Percentiles rank a stretch among this genome's conserved stretches.
Evolutionary conservation across 192 early-diverging fungal genomes (phyloP).

Genomic region (Coemansia sp.): DNA sequence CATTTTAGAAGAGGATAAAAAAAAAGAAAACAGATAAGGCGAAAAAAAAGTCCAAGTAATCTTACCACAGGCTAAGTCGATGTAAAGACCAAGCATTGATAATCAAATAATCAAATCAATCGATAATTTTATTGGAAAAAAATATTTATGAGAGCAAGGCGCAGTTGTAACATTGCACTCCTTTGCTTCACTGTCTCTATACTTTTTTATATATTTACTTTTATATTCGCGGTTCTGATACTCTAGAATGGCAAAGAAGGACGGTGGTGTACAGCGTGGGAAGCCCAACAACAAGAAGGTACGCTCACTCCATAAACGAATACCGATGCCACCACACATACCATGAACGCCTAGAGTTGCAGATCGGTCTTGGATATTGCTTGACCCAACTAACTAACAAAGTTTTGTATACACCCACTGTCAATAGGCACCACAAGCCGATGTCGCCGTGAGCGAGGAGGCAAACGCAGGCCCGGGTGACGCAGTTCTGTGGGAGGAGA

Average conservation of each 20-base stretch:
- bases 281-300: constrained; percentile 15
- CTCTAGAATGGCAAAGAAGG: constrained; percentile 23
- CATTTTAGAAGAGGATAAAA: not conserved
- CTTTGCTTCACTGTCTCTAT: not conserved
- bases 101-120: constrained; percentile 14
- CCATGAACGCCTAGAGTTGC: not conserved
- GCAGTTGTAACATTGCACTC: not conserved
- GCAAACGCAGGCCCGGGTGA: not conserved
- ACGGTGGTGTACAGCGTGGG: constrained; percentile 14
- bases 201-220: not conserved
- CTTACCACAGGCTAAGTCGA: not conserved
- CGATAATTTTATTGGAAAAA: constrained; percentile 14
- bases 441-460: not conserved
- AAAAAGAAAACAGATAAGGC: constrained; percentile 1
- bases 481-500: constrained; percentile 62
- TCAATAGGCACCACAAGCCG: constrained; percentile 4
- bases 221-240: not conserved
- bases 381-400: not conserved
- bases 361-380: not conserved
- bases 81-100: not conserved
- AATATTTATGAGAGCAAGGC: not conserved
- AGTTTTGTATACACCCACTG: not conserved
- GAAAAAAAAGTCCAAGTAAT: not conserved
- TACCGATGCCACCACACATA: not conserved
- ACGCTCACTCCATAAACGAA: not conserved